Base-by-base conservation (phyloP, 2,329 filamentous ascomycete genomes). In the Xylariales sp. region DNA sequence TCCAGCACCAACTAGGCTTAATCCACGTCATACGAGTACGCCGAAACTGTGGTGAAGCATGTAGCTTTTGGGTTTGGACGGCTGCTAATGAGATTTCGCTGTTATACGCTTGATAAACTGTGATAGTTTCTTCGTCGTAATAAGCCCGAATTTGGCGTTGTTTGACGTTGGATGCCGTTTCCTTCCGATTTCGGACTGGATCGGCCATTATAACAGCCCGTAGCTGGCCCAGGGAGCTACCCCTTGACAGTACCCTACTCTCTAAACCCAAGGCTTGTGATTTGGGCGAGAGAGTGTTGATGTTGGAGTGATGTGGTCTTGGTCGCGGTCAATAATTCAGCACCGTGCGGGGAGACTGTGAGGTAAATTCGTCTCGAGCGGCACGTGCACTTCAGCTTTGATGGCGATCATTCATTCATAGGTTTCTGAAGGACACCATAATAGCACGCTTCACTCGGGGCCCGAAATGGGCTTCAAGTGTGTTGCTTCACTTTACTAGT, bases 1-100 rank as follows among this genome's bases (percentile, higher is more conserved):
- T 88, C 88, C 88, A 90, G 54, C 59, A 57, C 65, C 65, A 67
- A 18, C 65, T 67, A 3, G 65, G 65, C 55, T 67, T 67, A 6
- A 67, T 60, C 65, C 65, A 67, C n/a, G 65, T 67, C 55, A 67
- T 64, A 14, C 65, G 53, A 2, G 53, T 34, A 7, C 46, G 59
- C 28, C 49, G 61, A 55, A 67, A 67, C 6, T 46, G 28, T 41
- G 65, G 65, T n/a, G 60, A 67, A 28, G 65, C 65, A 52, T 53
- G 16, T 5, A 65, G 14, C 28, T 30, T 65, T 16, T 65, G 63
- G 18, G 61, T 23, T 2, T 48, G 39, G 41, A 61, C 56, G n/a
- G 63, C 63, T 9, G 56, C 56, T 4, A 43, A 28, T 3, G 63
- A 55, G 23, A 68, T 68, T n/a, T 64, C 55, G 43, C 45, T 54